Evolutionary conservation across 306 rosid genomes (phyloP), one percentile per base, ranked within the genome.

Genomic region (Dalbergia oliveri): DNA sequence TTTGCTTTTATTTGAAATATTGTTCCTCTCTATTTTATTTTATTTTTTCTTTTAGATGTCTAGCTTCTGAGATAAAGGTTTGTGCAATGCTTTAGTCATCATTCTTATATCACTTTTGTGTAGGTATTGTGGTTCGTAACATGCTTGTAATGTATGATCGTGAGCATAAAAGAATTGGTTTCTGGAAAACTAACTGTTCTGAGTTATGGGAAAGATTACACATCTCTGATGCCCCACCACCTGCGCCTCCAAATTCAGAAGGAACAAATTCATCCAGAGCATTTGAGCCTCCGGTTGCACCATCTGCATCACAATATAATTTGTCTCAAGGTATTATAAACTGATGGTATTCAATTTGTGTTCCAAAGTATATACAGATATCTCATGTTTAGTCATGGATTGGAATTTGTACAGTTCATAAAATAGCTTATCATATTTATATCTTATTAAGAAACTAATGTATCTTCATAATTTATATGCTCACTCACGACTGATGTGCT

Each of bases 161-260:
- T 73, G 89, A 88, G 84, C 79, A 86, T 87, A 70, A 91, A 13
- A 93, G 86, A 79, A 74, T 96, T 84, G 99, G 99, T 81, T 96
- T 95, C 73, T 93, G 97, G 99, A 93, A 96, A 88, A 96, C 99
- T 69, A 96, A 96, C 83, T 96, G 99, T 91, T 89, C 97, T 3
- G 97, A 93, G 87, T 79, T 93, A 78, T 96, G 97, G 98, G 92
- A 91, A 86, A 93, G 86, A 62, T 89, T 93, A 72, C 92, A 89
- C 10, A 53, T 75, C 54, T 81, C 88, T 69, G 85, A 75, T 88
- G 86, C 90, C 37, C 86, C 92, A 34, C 87, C 86, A 69, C 86
- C 86, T 26, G 70, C 58, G 73, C 83, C 92, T 75, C 84, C 89
- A 79, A 82, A 82, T 72, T 74, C 93, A 37, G 66, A 70, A 59